Conservation (phyloP, 2,329 filamentous ascomycete genomes). For the Colletotrichum viniferum region DNA sequence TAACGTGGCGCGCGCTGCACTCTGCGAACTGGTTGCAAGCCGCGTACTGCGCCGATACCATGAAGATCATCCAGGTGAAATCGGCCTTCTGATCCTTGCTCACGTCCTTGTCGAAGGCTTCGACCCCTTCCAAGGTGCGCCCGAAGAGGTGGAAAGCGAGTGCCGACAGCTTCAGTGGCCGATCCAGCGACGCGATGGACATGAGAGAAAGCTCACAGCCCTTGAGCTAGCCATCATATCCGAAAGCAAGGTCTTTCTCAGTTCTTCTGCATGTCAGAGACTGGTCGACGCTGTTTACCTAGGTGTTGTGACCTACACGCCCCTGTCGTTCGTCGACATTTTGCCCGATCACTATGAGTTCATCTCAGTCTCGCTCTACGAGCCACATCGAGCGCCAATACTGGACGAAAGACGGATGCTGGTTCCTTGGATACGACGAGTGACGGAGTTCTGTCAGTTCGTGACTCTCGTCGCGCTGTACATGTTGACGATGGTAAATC, state of each 20-base stretch:
- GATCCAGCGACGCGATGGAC: slow-evolving; percentile 40
- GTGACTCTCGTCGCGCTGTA: slow-evolving; percentile 66
- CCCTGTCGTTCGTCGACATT: slow-evolving; percentile 73
- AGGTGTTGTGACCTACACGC: slow-evolving; percentile 74
- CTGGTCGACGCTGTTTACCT: slow-evolving; percentile 74
- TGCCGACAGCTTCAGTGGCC: slow-evolving; percentile 38
- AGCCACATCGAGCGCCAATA: slow-evolving; percentile 67
- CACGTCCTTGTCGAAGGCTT: slow-evolving; percentile 75
- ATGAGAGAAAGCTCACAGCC: slow-evolving; percentile 65
- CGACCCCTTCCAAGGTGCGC: slow-evolving; percentile 74
- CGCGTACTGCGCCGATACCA: slow-evolving; percentile 71
- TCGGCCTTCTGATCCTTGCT: slow-evolving; percentile 67
- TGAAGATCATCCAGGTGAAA: slow-evolving; percentile 67
- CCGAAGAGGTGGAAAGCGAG: slow-evolving; percentile 54
- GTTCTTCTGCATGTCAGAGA: slow-evolving; percentile 70
- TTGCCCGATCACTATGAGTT: slow-evolving; percentile 76
- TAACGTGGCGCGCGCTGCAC: slow-evolving; percentile 68
- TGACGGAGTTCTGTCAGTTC: slow-evolving; percentile 71
- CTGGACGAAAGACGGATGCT: slow-evolving; percentile 76
- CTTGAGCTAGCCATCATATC: slow-evolving; percentile 75
- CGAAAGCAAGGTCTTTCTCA: slow-evolving; percentile 71
- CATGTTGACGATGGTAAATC: slow-evolving; percentile 65
- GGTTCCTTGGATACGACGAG: slow-evolving; percentile 70
- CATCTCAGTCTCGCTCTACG: slow-evolving; percentile 71
- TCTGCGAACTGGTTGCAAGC: slow-evolving; percentile 73